phyloP scores from a whole-genome alignment of 106 monocot genomes.

The Dactylorhiza incarnata region DNA sequence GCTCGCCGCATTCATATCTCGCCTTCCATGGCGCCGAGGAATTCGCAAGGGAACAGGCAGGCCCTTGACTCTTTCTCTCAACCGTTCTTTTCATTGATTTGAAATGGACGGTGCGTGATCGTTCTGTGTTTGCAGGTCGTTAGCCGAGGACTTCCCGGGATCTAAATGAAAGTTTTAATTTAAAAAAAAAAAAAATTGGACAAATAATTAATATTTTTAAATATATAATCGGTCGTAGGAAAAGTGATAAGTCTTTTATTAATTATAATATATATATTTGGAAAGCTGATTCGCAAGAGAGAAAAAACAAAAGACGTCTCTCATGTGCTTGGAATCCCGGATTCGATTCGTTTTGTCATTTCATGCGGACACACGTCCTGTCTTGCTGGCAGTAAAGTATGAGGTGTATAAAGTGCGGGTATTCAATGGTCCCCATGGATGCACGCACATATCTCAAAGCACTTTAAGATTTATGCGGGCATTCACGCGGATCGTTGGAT shows the following conservation, averaged over 20 bases:
- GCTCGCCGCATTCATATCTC: slow-evolving; percentile 91
- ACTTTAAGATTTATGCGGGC: no score
- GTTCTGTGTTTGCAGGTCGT: background rate
- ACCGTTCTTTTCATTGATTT: background rate
- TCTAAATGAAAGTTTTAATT: no score
- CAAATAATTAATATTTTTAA: no score
- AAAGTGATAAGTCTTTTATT: background rate
- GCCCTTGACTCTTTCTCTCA: background rate
- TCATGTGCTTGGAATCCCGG: background rate
- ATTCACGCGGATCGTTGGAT: no score
- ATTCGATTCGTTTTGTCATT: background rate
- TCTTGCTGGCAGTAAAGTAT: no score
- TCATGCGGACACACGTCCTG: no score
- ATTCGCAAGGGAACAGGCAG: slow-evolving; percentile 80
- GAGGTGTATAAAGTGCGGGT: no score
- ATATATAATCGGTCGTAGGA: no score
- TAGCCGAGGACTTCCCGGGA: no score
- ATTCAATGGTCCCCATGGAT: no score
- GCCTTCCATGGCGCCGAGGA: slow-evolving; percentile 90
- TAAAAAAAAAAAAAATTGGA: no score
- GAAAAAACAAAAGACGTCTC: background rate
- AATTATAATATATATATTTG: background rate
- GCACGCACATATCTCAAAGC: no score
- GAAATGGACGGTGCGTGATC: background rate
- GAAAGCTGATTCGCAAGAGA: background rate